A percentile compares a stretch with the other conserved stretches of the same genome.
Conservation (phyloP, 257 asterid species). For the Marsdenia floribunda region DNA sequence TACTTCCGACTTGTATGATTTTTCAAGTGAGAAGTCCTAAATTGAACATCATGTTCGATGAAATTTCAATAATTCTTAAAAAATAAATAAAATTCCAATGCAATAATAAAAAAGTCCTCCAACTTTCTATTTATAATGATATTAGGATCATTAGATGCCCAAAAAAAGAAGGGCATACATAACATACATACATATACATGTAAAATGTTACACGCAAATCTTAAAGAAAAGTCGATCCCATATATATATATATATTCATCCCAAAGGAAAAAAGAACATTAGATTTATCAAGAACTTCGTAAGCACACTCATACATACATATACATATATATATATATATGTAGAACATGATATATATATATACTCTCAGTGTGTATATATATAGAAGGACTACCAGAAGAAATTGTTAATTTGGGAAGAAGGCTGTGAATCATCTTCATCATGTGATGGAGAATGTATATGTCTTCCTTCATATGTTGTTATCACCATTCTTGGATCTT, state of each 20-base stretch:
- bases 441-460: slow-evolving; percentile 76
- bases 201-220: neutral
- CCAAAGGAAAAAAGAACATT: neutral
- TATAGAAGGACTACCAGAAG: slow-evolving; percentile 46
- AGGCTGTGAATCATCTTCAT: slow-evolving; percentile 58
- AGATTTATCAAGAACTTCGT: neutral
- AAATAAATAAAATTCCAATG: neutral
- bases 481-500: slow-evolving; percentile 95
- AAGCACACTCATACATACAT: neutral
- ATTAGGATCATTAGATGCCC: neutral
- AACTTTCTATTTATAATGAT: neutral
- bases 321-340: neutral
- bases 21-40: no score
- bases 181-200: neutral
- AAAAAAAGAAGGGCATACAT: slow-evolving; percentile 10
- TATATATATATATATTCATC: neutral
- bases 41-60: no score
- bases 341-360: neutral
- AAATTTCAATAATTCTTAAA: no score
- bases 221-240: no score
- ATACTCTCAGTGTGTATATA: neutral
- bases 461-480: slow-evolving; percentile 94
- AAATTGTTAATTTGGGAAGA: slow-evolving; percentile 47
- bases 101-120: neutral
- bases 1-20: no score